A percentile compares a stretch with the other conserved stretches of the same genome.
Evolutionary conservation across 1,284 basidiomycete genomes (phyloP).

Genomic region (Cutaneotrichosporon spelunceum): DNA sequence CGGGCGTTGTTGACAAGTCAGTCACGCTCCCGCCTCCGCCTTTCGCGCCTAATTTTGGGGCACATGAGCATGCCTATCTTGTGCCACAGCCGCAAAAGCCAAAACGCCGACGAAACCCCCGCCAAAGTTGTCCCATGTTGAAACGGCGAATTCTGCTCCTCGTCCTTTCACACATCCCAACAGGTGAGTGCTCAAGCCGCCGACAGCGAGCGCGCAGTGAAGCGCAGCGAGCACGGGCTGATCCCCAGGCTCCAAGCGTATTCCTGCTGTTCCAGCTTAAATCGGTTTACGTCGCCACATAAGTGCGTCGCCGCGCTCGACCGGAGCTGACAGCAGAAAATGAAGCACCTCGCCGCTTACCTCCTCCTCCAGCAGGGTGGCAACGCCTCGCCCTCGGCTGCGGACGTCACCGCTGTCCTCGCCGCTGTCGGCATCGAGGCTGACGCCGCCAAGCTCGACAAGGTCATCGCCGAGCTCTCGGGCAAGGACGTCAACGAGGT

Average conservation of each 20-base stretch:
- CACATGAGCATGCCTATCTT: background rate
- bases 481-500: constrained; percentile 87
- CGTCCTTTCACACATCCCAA: constrained; percentile 5
- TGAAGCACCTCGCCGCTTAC: constrained; percentile 97
- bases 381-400: constrained; percentile 80
- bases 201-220: background rate
- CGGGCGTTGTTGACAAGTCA: background rate
- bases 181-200: background rate
- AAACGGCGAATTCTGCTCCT: background rate
- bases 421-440: constrained; percentile 82
- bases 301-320: constrained; percentile 23
- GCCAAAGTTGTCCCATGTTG: background rate
- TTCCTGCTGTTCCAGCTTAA: constrained; percentile 51
- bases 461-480: constrained; percentile 85
- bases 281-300: constrained; percentile 47
- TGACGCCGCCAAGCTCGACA: constrained; percentile 77
- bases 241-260: constrained; percentile 38
- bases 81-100: background rate
- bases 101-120: background rate
- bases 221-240: constrained; percentile 1
- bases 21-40: background rate
- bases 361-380: constrained; percentile 95
- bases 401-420: constrained; percentile 87
- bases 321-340: constrained; percentile 55
- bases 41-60: background rate